Conservation (phyloP, 2,329 filamentous ascomycete genomes). For the Cladorrhinum sp. region DNA sequence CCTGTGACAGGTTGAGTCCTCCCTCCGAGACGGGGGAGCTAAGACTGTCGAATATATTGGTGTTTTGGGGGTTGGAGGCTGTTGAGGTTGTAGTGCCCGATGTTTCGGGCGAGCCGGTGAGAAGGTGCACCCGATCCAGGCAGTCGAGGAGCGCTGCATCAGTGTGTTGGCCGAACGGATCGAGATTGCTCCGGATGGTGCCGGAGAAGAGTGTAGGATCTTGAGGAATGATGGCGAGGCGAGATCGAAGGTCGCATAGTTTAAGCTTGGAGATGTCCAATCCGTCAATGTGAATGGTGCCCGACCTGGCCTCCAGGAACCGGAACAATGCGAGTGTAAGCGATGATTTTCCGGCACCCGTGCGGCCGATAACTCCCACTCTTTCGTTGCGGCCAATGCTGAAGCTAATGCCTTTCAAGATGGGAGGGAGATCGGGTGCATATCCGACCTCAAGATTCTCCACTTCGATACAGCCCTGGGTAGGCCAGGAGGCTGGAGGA, state of each 20-base stretch:
- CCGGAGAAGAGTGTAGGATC: constrained; percentile 81
- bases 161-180: constrained; percentile 68
- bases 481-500: constrained; percentile 72
- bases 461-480: constrained; percentile 70
- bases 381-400: constrained; percentile 63
- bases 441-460: constrained; percentile 71
- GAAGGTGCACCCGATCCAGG: constrained; percentile 67
- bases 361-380: constrained; percentile 73
- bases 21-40: constrained; percentile 65
- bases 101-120: constrained; percentile 35
- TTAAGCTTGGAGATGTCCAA: constrained; percentile 70
- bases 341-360: constrained; percentile 74
- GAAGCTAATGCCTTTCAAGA: constrained; percentile 68
- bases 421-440: constrained; percentile 66
- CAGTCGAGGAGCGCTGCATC: constrained; percentile 68
- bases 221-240: constrained; percentile 75
- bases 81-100: constrained; percentile 36
- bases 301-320: constrained; percentile 66
- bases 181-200: constrained; percentile 71
- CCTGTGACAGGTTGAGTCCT: constrained; percentile 73
- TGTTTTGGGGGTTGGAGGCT: constrained; percentile 46
- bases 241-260: constrained; percentile 65
- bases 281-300: constrained; percentile 68
- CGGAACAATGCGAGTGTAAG: constrained; percentile 74
- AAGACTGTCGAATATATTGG: constrained; percentile 64